Evolutionary conservation across 208 protist species (phyloP), one percentile per base, ranked within the genome.

Genomic region (Kentomonas sorsogonicus): DNA sequence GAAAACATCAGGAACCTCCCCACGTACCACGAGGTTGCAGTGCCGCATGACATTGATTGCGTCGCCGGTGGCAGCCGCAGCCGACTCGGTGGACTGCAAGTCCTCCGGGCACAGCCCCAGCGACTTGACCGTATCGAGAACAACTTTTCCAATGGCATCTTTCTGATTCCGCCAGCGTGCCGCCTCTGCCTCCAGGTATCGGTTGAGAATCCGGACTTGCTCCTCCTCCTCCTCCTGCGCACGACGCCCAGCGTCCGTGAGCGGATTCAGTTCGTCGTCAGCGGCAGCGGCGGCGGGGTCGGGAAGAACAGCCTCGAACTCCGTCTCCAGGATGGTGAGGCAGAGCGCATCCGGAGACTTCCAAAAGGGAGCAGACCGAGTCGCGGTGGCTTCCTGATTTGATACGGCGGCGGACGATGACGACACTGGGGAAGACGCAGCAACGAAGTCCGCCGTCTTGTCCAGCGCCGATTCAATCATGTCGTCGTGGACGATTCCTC

Each of bases 11-110:
- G 87, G 87, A 16, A 79, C 64, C 44, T 92, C 85, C 31, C 85
- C 82, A 2, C 88, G 84, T 23, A 95, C 60, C 23, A 95, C 73
- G 6, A 95, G 15, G 46, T 95, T 95, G 43, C 70, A 82, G 65
- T 95, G 88, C 16, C 75, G 70, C 56, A 92, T 53, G 20, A 80
- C 75, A 57, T 78, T 78, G 29, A 89, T 25, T 48, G 26, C 22
- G 20, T 3, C 53, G 25, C 16, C 18, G 40, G 27, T 39, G 9
- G 23, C 27, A 30, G 29, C 16, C 39, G 30, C 11, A 13, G 34
- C 13, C 43, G 18, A 52, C 60, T 88, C 76, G 1, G 58, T 55
- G 5, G 55, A 45, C 44, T 86, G 80, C 40, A 94, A 25, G 40
- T 86, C 74, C 23, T 71, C 65, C 2, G 88, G 88, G 1, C 67